phyloP scores from a whole-genome alignment of 2,329 filamentous ascomycete genomes.

The Lachnellula occidentalis region DNA sequence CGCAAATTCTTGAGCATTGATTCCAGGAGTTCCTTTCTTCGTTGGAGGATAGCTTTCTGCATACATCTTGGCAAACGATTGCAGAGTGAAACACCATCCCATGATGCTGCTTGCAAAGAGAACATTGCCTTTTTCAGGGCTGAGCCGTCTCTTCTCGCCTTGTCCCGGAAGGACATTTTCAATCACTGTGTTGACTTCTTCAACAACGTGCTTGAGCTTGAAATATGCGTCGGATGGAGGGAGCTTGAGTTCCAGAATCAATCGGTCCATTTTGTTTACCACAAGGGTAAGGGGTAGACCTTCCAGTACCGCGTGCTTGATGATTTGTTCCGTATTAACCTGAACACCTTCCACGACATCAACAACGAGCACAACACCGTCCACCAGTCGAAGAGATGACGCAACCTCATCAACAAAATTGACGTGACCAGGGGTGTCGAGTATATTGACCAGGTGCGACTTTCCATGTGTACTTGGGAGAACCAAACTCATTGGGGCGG shows the following conservation, averaged over 20 bases:
- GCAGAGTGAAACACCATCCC: conserved; percentile 94
- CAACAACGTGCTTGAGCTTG: conserved; percentile 97
- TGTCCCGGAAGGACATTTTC: conserved; percentile 78
- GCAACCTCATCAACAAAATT: conserved; percentile 98
- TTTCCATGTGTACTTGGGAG: conserved; percentile 86
- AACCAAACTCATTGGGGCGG: conserved; percentile 89
- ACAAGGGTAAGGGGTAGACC: conserved; percentile 84
- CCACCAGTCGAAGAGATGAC: conserved; percentile 76
- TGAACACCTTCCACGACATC: conserved; percentile 99
- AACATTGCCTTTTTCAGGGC: conserved; percentile 97
- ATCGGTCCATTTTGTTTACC: conserved; percentile 94
- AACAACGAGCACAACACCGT: conserved; percentile 88
- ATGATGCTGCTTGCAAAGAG: conserved; percentile 89
- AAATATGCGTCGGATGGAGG: conserved; percentile 96
- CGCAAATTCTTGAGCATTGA: conserved; percentile 80
- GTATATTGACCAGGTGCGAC: conserved; percentile 88
- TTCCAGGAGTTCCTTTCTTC: conserved; percentile 42
- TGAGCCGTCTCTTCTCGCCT: conserved; percentile 74
- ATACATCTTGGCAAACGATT: conserved; percentile 95
- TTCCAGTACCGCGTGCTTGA: conserved; percentile 89
- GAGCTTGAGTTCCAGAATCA: conserved; percentile 90
- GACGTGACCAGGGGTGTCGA: conserved; percentile 95
- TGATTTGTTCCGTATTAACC: conserved; percentile 93
- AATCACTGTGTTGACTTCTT: conserved; percentile 95
- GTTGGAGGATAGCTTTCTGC: conserved; percentile 65